phyloP scores from a whole-genome alignment of 78 protist genomes.

The Dictyostelium intermedium region DNA sequence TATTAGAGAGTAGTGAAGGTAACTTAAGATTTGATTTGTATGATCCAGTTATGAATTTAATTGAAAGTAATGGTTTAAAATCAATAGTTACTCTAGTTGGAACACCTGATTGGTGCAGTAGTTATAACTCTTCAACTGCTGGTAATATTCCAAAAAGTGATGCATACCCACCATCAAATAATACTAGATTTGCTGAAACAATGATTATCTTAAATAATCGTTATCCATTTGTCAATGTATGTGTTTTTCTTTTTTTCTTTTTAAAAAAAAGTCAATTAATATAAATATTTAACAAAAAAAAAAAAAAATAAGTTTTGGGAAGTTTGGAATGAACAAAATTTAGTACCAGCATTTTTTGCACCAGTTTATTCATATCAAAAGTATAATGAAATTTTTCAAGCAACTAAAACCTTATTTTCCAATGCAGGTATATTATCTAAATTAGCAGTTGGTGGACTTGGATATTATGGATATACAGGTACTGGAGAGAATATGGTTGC shows the following conservation, averaged over 20 bases:
- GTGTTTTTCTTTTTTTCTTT: neutral
- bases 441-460: neutral
- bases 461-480: neutral
- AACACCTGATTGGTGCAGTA: constrained; percentile 1
- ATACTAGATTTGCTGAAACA: neutral
- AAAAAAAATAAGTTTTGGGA: constrained; percentile 36
- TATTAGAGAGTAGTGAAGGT: neutral
- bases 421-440: too few relatives aligned
- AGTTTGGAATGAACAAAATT: constrained; percentile 21
- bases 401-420: neutral
- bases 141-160: neutral
- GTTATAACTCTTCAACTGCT: neutral
- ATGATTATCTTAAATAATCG: neutral
- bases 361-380: neutral
- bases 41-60: neutral
- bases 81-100: neutral
- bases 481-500: neutral
- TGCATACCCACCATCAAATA: neutral
- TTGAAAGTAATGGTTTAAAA: neutral
- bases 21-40: neutral
- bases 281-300: too few relatives aligned
- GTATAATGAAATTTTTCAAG: neutral
- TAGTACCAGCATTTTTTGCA: neutral
- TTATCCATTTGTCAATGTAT: constrained; percentile 1
- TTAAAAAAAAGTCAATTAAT: too few relatives aligned